Conservation (phyloP, 2,329 filamentous ascomycete genomes). For the Ophiobolus disseminans region DNA sequence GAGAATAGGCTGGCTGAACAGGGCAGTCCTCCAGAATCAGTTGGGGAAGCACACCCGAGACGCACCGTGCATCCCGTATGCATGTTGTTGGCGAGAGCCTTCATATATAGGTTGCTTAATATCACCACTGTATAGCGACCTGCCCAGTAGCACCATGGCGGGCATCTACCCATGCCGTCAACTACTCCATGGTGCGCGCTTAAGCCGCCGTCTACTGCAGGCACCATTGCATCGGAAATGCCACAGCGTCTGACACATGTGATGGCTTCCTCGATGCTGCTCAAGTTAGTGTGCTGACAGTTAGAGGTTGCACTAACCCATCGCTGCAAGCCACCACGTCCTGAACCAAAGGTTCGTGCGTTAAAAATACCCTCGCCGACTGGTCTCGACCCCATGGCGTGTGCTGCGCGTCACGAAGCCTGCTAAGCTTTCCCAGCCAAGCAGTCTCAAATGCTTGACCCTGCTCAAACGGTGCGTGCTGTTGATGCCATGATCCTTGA, state of each 20-base stretch:
- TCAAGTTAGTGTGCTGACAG: no score
- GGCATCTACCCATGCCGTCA: no score
- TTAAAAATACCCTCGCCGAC: not conserved
- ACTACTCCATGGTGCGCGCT: no score
- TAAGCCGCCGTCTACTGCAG: no score
- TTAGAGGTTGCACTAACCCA: no score
- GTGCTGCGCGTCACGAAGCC: not conserved
- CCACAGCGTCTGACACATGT: no score
- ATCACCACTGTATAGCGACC: not conserved
- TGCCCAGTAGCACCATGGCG: no score
- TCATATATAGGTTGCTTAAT: not conserved
- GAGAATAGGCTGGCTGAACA: not conserved
- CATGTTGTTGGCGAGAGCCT: not conserved
- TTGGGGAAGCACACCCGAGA: not conserved
- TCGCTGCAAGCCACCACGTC: no score
- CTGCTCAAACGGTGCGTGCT: conserved; percentile 31
- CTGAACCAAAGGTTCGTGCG: no score
- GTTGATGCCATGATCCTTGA: not conserved
- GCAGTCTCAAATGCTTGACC: conserved; percentile 4
- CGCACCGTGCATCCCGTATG: not conserved
- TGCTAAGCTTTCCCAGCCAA: conserved; percentile 7
- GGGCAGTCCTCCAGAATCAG: not conserved
- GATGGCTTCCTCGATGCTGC: no score
- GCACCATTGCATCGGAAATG: no score
- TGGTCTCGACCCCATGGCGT: not conserved